These are phyloP conservation scores for Cercospora berteroae DNA, from an alignment of 2,329 filamentous ascomycete genomes.

Conservation along the genomic window DNA sequence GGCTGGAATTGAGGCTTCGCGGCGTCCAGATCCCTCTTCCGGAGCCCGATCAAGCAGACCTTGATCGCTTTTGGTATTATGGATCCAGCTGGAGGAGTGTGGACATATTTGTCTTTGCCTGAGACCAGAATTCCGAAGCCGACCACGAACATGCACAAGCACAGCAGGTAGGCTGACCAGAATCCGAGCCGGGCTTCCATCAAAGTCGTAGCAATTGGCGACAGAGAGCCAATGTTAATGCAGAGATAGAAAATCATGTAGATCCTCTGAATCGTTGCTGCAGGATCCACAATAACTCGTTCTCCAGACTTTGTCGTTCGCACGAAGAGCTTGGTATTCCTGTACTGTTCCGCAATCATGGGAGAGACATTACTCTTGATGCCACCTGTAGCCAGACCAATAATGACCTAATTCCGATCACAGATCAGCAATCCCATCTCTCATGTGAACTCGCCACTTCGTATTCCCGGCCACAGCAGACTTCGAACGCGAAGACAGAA, in stretches of 20 bases:
- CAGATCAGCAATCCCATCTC: too few species aligned
- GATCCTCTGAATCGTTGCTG: conserved; percentile 41
- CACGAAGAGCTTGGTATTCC: conserved; percentile 37
- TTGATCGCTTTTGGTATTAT: conserved; percentile 61
- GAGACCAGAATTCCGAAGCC: conserved; percentile 55
- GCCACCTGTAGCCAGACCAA: conserved; percentile 71
- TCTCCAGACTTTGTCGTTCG: conserved; percentile 42
- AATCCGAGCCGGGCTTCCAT: conserved; percentile 66
- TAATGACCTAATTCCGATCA: too few species aligned
- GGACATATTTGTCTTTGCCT: conserved; percentile 51
- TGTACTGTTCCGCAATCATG: conserved; percentile 49
- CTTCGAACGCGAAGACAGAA: background rate
- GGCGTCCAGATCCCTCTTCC: conserved; percentile 45
- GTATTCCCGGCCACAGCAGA: too few species aligned
- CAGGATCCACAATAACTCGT: conserved; percentile 47
- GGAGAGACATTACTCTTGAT: conserved; percentile 73
- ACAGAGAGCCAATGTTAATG: conserved; percentile 69
- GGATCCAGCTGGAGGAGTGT: conserved; percentile 67
- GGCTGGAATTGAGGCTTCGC: conserved; percentile 63
- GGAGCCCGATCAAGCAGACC: conserved; percentile 57
- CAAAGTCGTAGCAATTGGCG: conserved; percentile 47
- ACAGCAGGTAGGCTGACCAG: conserved; percentile 61
- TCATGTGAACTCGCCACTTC: too few species aligned
- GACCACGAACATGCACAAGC: conserved; percentile 61
- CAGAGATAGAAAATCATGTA: conserved; percentile 42